phyloP scores from a whole-genome alignment of 768 basidiomycete species.

The Tylopilus rubrobrunneus region DNA sequence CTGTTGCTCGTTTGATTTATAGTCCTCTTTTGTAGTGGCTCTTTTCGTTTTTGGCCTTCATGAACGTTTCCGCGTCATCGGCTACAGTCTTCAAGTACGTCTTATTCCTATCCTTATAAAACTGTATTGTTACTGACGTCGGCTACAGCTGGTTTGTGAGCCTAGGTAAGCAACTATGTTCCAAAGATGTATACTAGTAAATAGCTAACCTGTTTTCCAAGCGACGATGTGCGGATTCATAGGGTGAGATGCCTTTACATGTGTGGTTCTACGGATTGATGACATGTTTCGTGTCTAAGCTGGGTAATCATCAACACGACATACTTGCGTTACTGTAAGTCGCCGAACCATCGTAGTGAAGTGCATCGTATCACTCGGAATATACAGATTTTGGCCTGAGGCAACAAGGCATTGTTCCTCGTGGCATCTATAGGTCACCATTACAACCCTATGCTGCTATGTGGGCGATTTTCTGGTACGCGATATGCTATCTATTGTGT shows the following conservation, averaged over 20 bases:
- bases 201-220: background rate
- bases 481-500: slow-evolving; percentile 22
- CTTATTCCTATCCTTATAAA: background rate
- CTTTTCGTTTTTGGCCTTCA: slow-evolving; percentile 55
- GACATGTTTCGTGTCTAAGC: slow-evolving; percentile 43
- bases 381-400: slow-evolving; percentile 15
- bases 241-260: slow-evolving; percentile 6
- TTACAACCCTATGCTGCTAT: slow-evolving; percentile 67
- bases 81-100: slow-evolving; percentile 34
- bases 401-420: slow-evolving; percentile 50
- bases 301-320: slow-evolving; percentile 71
- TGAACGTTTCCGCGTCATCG: slow-evolving; percentile 57
- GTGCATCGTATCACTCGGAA: slow-evolving; percentile 32
- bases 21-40: slow-evolving; percentile 22
- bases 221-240: slow-evolving; percentile 65
- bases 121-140: slow-evolving; percentile 18
- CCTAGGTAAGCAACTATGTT: slow-evolving; percentile 37
- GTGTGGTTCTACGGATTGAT: slow-evolving; percentile 38
- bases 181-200: too few relatives aligned
- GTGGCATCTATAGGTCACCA: slow-evolving; percentile 55
- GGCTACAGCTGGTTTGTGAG: slow-evolving; percentile 62
- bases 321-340: slow-evolving; percentile 67
- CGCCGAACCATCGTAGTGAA: background rate
- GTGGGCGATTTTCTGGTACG: slow-evolving; percentile 69
- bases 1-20: slow-evolving; percentile 9